These are phyloP conservation scores for Linnemannia zychae DNA, from an alignment of 192 early-diverging fungal species.

Conservation along the genomic window DNA sequence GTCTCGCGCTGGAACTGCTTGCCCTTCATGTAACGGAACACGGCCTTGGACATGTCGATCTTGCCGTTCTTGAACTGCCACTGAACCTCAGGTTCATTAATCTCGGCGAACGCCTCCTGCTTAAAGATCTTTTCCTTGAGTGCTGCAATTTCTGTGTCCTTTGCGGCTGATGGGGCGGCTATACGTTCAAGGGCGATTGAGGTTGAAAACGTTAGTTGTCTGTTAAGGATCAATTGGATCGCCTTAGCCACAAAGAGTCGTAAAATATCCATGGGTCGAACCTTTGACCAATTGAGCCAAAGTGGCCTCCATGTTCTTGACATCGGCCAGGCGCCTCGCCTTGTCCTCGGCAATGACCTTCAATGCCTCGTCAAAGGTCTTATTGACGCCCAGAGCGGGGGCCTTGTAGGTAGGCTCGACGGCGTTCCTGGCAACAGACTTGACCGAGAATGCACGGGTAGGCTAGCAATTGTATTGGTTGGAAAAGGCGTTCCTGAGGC, in stretches of 20 bases:
- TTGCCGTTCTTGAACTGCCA: constrained; percentile 72
- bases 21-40: constrained; percentile 76
- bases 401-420: constrained; percentile 57
- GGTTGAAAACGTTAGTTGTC: not conserved
- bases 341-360: constrained; percentile 76
- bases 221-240: constrained; percentile 2
- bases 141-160: constrained; percentile 56
- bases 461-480: constrained; percentile 12
- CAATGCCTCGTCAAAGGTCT: constrained; percentile 83
- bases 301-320: constrained; percentile 57
- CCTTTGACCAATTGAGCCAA: constrained; percentile 56
- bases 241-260: not conserved
- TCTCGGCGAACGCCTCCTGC: constrained; percentile 73
- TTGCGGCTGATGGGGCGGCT: constrained; percentile 47
- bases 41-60: constrained; percentile 77
- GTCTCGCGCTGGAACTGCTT: constrained; percentile 70
- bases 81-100: constrained; percentile 78
- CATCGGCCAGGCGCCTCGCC: constrained; percentile 58
- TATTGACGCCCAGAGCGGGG: constrained; percentile 71
- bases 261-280: not conserved
- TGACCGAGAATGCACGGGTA: constrained; percentile 40
- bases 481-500: not conserved
- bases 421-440: constrained; percentile 20
- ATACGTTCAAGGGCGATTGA: not conserved
- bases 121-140: constrained; percentile 66